A percentile compares a stretch with the other conserved stretches of the same genome.
Conservation (phyloP, 2,329 filamentous ascomycete species). For the Penicillium sp. region DNA sequence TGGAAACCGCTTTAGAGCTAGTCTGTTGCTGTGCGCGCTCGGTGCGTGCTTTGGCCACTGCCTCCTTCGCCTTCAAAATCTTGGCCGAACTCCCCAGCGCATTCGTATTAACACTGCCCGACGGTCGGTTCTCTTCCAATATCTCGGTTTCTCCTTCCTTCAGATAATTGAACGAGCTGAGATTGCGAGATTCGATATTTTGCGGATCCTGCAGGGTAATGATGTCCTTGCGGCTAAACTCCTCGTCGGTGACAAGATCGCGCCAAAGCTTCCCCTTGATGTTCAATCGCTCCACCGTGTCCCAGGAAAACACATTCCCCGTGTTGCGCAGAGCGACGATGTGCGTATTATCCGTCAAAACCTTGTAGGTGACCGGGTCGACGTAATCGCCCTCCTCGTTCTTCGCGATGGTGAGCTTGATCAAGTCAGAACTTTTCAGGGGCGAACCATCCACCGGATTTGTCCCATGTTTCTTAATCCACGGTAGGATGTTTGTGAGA, state of each 20-base stretch:
- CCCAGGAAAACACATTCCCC: slow-evolving; percentile 94
- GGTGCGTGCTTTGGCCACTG: slow-evolving; percentile 81
- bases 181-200: slow-evolving; percentile 74
- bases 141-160: slow-evolving; percentile 70
- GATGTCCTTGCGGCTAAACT: slow-evolving; percentile 85
- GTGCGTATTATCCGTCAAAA: slow-evolving; percentile 96
- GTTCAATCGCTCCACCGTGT: slow-evolving; percentile 91
- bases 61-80: slow-evolving; percentile 84
- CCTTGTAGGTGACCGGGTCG: slow-evolving; percentile 95
- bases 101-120: slow-evolving; percentile 68
- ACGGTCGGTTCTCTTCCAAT: slow-evolving; percentile 60
- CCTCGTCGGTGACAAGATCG: slow-evolving; percentile 80
- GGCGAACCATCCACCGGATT: slow-evolving; percentile 83
- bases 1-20: slow-evolving; percentile 37
- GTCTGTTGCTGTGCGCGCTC: slow-evolving; percentile 59
- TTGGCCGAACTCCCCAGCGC: slow-evolving; percentile 77
- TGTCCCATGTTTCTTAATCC: slow-evolving; percentile 89
- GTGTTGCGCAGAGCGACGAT: slow-evolving; percentile 82
- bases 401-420: slow-evolving; percentile 85
- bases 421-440: slow-evolving; percentile 74
- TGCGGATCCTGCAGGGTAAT: slow-evolving; percentile 96
- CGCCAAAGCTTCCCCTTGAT: slow-evolving; percentile 95
- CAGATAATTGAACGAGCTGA: slow-evolving; percentile 84
- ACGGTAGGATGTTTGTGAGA: slow-evolving; percentile 85
- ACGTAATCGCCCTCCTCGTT: slow-evolving; percentile 90